Percentiles rank a stretch among this genome's conserved stretches.
phyloP scores from a whole-genome alignment of 345 rosid species.

The Melastoma malabathricum region DNA sequence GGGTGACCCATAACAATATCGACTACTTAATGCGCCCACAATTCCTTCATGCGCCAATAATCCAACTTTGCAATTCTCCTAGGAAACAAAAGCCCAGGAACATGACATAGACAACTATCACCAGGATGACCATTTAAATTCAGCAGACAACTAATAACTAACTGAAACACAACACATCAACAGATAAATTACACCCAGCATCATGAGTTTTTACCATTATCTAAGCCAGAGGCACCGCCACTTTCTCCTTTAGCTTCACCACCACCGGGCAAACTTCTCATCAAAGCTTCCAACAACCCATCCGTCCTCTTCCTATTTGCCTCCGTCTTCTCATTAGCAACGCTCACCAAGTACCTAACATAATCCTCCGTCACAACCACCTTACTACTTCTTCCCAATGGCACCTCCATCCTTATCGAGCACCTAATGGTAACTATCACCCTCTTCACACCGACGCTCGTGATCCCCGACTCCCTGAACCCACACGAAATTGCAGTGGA shows the following conservation, averaged over 20 bases:
- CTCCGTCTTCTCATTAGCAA: slow-evolving; percentile 82
- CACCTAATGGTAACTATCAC: slow-evolving; percentile 76
- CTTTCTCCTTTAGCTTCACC: slow-evolving; percentile 5
- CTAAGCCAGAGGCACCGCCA: background rate
- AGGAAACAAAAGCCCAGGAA: too few species aligned
- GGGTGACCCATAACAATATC: too few species aligned
- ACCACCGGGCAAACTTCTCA: slow-evolving; percentile 15
- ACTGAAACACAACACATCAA: too few species aligned
- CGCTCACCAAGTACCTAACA: slow-evolving; percentile 49
- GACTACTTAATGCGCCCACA: too few species aligned
- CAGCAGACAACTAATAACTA: too few species aligned
- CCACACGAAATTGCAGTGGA: slow-evolving; percentile 56
- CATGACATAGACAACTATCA: too few species aligned
- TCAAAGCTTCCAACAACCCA: slow-evolving; percentile 38
- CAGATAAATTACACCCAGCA: too few species aligned
- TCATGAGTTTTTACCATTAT: too few species aligned
- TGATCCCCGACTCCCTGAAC: slow-evolving; percentile 78
- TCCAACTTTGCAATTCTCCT: too few species aligned
- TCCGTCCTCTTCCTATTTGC: slow-evolving; percentile 61
- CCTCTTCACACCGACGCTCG: slow-evolving; percentile 52
- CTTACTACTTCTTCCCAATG: slow-evolving; percentile 41
- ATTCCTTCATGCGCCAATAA: too few species aligned
- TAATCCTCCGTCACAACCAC: slow-evolving; percentile 51
- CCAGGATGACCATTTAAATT: too few species aligned
- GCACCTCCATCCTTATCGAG: slow-evolving; percentile 81